phyloP scores from a whole-genome alignment of 129 eudicot genomes.

The Cynara cardunculus region DNA sequence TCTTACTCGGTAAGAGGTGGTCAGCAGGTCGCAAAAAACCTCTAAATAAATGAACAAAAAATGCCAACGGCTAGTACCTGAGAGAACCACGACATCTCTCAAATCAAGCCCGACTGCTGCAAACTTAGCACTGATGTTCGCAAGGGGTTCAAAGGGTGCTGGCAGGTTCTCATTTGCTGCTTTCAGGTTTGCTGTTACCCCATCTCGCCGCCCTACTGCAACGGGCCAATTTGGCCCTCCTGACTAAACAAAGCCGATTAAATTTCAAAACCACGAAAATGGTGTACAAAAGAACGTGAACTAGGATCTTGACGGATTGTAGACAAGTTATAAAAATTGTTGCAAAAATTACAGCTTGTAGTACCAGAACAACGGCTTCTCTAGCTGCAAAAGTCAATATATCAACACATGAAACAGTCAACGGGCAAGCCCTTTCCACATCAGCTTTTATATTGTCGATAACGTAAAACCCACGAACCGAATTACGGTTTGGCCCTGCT shows the following conservation, averaged over 20 bases:
- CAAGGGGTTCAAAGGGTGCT: slow-evolving; percentile 72
- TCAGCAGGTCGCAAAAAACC: not conserved
- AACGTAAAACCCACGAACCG: slow-evolving; percentile 57
- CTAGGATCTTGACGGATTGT: not conserved
- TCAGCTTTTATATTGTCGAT: slow-evolving; percentile 65
- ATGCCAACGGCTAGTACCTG: slow-evolving; percentile 39
- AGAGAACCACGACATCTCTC: slow-evolving; percentile 75
- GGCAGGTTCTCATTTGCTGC: slow-evolving; percentile 77
- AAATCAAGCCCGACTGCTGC: slow-evolving; percentile 62
- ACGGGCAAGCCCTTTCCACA: slow-evolving; percentile 62
- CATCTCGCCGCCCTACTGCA: slow-evolving; percentile 70
- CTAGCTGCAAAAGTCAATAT: slow-evolving; percentile 77
- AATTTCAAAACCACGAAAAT: not conserved
- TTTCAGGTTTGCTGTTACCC: slow-evolving; percentile 54
- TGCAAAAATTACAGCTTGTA: slow-evolving; percentile 4
- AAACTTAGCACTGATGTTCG: slow-evolving; percentile 68
- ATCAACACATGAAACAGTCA: slow-evolving; percentile 68
- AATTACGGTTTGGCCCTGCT: slow-evolving; percentile 58
- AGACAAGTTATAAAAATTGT: not conserved
- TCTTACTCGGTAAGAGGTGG: not conserved
- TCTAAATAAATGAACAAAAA: not conserved
- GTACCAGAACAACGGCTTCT: slow-evolving; percentile 70
- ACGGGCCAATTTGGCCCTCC: slow-evolving; percentile 86
- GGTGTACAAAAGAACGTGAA: not conserved
- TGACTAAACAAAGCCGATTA: slow-evolving; percentile 36